Evolutionary conservation across 2,329 filamentous ascomycete species (phyloP), one percentile per base, ranked within the genome.

Genomic region (Talaromyces amestolkiae): DNA sequence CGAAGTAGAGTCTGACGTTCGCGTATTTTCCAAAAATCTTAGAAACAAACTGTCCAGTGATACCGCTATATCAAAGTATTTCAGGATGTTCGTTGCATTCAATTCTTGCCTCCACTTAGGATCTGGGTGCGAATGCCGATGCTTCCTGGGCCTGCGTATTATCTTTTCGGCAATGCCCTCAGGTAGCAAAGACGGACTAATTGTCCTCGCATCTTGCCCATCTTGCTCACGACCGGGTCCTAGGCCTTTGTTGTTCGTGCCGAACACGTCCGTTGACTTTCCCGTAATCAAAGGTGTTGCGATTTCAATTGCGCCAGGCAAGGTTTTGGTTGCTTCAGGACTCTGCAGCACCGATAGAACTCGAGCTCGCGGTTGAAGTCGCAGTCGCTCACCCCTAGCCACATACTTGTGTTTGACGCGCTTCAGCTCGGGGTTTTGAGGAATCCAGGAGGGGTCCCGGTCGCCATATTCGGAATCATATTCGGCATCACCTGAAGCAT

Each of bases 271-370:
- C 64, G 70, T 71, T 62, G 67, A 54, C 61, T 72, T 78, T 9
- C 78, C 78, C 0, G 73, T 75, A 65, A 80, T 79, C 69, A 79
- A 69, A 15, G 78, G 78, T 31, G 78, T 80, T 35, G 78, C 76
- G 49, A 80, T 73, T 54, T 78, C 75, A 65, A 80, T 78, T 35
- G 78, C 77, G 3, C 78, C 78, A 17, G 78, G 78, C 15, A 79
- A 67, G 24, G 72, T 74, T 61, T 71, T 76, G 47, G 69, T 70
- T 10, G 69, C 59, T 63, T 79, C 77, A 0, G 78, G 78, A 49
- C 77, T 80, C 45, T 71, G 71, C 31, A 78, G 69, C 9, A 74
- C 72, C 39, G 78, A 64, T 59, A 76, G 69, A 24, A 68, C 71
- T 47, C 77, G 70, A 35, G 68, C 71, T 54, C 73, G 74, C 56